Percentiles rank a stretch among this genome's conserved stretches.
These are phyloP conservation scores for Aureobasidium pullulans DNA, from an alignment of 2,329 filamentous ascomycete genomes.

Conservation along the genomic window DNA sequence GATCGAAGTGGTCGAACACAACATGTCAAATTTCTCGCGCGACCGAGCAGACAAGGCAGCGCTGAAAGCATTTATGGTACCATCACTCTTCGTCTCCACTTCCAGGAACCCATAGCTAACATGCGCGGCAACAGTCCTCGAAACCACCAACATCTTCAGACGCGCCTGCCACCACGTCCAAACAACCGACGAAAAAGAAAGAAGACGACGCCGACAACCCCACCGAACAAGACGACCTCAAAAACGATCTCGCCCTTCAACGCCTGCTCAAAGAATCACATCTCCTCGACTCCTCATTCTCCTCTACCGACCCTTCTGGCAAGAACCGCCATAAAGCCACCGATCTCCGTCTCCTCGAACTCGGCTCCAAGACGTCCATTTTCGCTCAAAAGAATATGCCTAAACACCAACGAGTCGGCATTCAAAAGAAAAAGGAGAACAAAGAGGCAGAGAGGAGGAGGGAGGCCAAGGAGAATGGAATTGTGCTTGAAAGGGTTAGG, in stretches of 20 bases:
- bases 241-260: slow-evolving; percentile 88
- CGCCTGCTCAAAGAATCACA: slow-evolving; percentile 87
- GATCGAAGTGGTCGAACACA: slow-evolving; percentile 40
- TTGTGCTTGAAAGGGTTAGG: slow-evolving; percentile 65
- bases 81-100: background rate
- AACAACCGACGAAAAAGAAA: slow-evolving; percentile 17
- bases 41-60: slow-evolving; percentile 47
- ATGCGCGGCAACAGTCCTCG: slow-evolving; percentile 32
- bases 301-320: slow-evolving; percentile 51
- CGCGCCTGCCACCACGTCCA: slow-evolving; percentile 19
- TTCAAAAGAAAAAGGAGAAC: slow-evolving; percentile 56
- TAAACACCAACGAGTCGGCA: slow-evolving; percentile 79
- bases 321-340: slow-evolving; percentile 72
- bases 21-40: slow-evolving; percentile 19
- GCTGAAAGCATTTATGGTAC: slow-evolving; percentile 71
- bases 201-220: slow-evolving; percentile 41
- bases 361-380: slow-evolving; percentile 71
- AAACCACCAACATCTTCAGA: slow-evolving; percentile 41
- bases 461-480: slow-evolving; percentile 83
- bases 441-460: slow-evolving; percentile 64
- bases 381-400: slow-evolving; percentile 82
- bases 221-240: slow-evolving; percentile 60
- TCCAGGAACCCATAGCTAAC: background rate
- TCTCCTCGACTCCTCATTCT: slow-evolving; percentile 58
- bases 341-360: slow-evolving; percentile 72